Base-by-base conservation (phyloP, 768 basidiomycete species). In the Kwoniella europaea region DNA sequence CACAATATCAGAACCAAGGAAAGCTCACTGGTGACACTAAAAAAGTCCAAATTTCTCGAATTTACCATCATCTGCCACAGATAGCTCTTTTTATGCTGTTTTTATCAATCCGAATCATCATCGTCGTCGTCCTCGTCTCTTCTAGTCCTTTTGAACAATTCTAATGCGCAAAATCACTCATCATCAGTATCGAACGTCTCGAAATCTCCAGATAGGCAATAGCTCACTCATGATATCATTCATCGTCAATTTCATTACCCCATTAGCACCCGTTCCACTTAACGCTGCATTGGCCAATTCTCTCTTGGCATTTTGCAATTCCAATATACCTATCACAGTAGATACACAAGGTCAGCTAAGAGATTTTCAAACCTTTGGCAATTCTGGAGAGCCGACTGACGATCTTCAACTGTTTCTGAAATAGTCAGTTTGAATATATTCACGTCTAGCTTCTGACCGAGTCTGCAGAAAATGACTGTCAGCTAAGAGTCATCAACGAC, bases 261-360 rank as follows among this genome's bases (percentile, higher is more conserved):
- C 89, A 88, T 93, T 92, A 79, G 92, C 86, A 84, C 91, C 93
- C 84, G 93, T 90, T 10, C 96, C 96, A 42, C 92, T 91, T 68
- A 98, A 84, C 0, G 94, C 93, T 1, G 94, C 93, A 27, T 87
- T 86, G 1, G 95, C 89, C 1, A 98, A 87, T 59, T 89, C 90
- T 4, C 94, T 88, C 85, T 98, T 98, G 82, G 89, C 88, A n/a
- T 92, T 89, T 82, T 98, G 96, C n/a, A 98, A 87, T 88, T 92
- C 56, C n/a, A 80, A 52, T 22, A 79, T 79, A n/a, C 78, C 76
- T 76, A 58, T 20, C 24, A 68, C 54, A 55, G 9, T 20, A 20
- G 46, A 57, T n/a, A 60, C 29, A 18, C 18, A 56, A 15, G 6
- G 46, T 35, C 53, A 55, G 16, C 63, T 24, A 54, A 29, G 41